Evolutionary conservation across 306 rosid genomes (phyloP).

Genomic region (Astragalus glycyphyllos): DNA sequence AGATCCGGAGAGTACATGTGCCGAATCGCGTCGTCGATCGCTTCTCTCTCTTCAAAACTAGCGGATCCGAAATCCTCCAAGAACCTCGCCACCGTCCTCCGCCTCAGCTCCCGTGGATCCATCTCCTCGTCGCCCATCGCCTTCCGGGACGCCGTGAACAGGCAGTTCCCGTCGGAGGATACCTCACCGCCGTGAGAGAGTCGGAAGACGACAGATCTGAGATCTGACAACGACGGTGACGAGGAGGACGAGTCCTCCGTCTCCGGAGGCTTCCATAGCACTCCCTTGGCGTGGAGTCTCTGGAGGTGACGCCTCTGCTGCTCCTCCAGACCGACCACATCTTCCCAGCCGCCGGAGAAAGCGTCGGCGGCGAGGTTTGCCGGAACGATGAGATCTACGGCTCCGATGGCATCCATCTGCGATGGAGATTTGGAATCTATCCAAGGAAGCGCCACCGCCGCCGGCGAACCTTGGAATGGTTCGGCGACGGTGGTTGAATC

Average conservation of each 20-base stretch:
- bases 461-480: slow-evolving; percentile 65
- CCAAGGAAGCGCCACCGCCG: slow-evolving; percentile 70
- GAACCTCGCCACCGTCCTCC: slow-evolving; percentile 81
- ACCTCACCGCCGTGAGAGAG: slow-evolving; percentile 95
- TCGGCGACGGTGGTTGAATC: slow-evolving; percentile 88
- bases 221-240: slow-evolving; percentile 22
- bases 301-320: slow-evolving; percentile 83
- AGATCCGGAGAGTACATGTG: slow-evolving; percentile 96
- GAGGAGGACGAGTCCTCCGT: slow-evolving; percentile 50
- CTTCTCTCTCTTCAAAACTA: slow-evolving; percentile 55
- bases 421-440: slow-evolving; percentile 59
- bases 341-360: slow-evolving; percentile 66
- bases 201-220: slow-evolving; percentile 77
- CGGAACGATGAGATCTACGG: slow-evolving; percentile 73
- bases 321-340: slow-evolving; percentile 85
- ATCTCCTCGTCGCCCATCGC: slow-evolving; percentile 76
- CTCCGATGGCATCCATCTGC: slow-evolving; percentile 50
- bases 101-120: slow-evolving; percentile 75
- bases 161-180: slow-evolving; percentile 92
- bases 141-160: slow-evolving; percentile 87
- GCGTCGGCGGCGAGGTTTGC: not conserved
- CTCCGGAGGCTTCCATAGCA: slow-evolving; percentile 84
- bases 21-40: slow-evolving; percentile 68
- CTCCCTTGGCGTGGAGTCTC: slow-evolving; percentile 80
- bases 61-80: slow-evolving; percentile 80